Evolutionary conservation across 331 rosid genomes (phyloP), one percentile per base, ranked within the genome.

Genomic region (Phaseolus coccineus): DNA sequence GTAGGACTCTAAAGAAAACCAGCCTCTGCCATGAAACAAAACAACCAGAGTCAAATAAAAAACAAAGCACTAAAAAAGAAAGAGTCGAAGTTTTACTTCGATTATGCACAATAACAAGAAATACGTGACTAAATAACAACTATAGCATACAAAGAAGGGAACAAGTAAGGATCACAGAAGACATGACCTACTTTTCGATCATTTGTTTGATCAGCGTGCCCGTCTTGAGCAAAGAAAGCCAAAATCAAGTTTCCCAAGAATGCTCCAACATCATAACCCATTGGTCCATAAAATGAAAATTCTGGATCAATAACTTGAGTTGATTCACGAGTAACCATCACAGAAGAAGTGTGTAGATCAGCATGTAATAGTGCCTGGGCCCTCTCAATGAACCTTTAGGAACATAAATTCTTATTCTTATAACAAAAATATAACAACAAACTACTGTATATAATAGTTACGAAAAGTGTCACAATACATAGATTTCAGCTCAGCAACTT

Each of bases 301-400:
- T 93, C 97, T 2, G 97, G 89, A 87, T 93, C 97, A 46, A 93
- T 93, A 33, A 93, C 89, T 87, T 89, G 93, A 42, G 94, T 93
- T 19, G 91, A 90, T 69, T 90, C 89, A n/a, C 10, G 77, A 40
- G 94, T 89, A 44, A 93, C 92, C 97, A 93, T 93, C 12, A 93
- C 79, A 28, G 97, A 93, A 69, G 91, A 79, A 50, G 96, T 93
- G 80, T 93, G 96, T n/a, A 93, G 91, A 87, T 93, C 96, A 53
- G 93, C 96, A 59, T 93, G 97, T 68, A 93, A 81, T 4, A 93
- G 88, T 16, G 96, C 96, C 83, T 89, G 94, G 27, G 90, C 77
- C 85, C 87, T 89, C 89, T 91, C 96, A 8, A 79, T 79, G 78
- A 89, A 93, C 85, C 96, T 92, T 73, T 12, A 65, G 51, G 51